These are phyloP conservation scores for Reticulomyxa filosa DNA, from an alignment of 78 protist genomes.

Conservation along the genomic window DNA sequence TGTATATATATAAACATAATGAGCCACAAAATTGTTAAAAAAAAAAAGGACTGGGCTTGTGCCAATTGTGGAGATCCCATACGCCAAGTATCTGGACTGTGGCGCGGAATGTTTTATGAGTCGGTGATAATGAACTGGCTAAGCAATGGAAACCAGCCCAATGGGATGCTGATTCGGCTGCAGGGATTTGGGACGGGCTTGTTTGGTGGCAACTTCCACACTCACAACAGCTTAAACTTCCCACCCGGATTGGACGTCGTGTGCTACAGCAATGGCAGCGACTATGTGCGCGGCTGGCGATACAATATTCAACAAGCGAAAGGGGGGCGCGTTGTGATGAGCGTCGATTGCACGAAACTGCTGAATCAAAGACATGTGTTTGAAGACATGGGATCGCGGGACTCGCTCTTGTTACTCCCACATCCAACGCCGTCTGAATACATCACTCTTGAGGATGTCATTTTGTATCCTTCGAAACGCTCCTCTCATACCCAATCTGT, in stretches of 20 bases:
- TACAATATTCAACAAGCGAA: slow-evolving; percentile 21
- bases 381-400: slow-evolving; percentile 2
- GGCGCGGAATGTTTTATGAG: slow-evolving; percentile 21
- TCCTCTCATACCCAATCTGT: slow-evolving; percentile 11
- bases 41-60: slow-evolving; percentile 17
- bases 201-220: slow-evolving; percentile 43
- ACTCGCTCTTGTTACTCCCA: too few relatives aligned
- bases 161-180: slow-evolving; percentile 37
- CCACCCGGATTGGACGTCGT: slow-evolving; percentile 18
- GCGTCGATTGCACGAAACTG: slow-evolving; percentile 4
- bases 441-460: slow-evolving; percentile 8
- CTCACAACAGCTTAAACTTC: slow-evolving; percentile 29
- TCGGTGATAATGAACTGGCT: slow-evolving; percentile 30
- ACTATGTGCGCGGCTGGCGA: slow-evolving; percentile 33
- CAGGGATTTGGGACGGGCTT: slow-evolving; percentile 36
- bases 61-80: slow-evolving; percentile 43
- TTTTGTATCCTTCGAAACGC: slow-evolving; percentile 1
- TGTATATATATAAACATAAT: too few relatives aligned
- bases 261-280: slow-evolving; percentile 10
- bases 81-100: slow-evolving; percentile 39
- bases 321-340: slow-evolving; percentile 22
- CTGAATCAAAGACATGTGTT: slow-evolving; percentile 21
- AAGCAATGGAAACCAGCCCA: slow-evolving; percentile 19
- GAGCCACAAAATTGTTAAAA: too few relatives aligned
- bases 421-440: too few relatives aligned